Conservation (phyloP, 306 rosid species). For the Quercus aquifolioides region DNA sequence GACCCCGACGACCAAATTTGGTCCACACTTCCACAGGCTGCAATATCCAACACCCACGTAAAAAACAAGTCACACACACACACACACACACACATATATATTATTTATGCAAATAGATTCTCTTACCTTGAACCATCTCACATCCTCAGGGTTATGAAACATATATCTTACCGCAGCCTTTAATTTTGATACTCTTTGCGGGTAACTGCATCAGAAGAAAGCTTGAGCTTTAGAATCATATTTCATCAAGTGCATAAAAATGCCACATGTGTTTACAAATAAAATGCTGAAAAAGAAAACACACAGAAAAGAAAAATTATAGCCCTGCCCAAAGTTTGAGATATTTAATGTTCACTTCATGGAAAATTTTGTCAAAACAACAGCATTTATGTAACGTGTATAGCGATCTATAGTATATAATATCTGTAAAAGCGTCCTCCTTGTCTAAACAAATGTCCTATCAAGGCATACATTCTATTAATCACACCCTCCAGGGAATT, state of each 20-base stretch:
- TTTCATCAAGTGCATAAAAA: background rate
- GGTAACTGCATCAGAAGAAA: constrained; percentile 68
- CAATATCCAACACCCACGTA: constrained; percentile 33
- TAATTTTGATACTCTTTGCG: constrained; percentile 87
- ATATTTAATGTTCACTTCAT: background rate
- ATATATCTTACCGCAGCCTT: constrained; percentile 80
- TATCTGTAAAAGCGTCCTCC: background rate
- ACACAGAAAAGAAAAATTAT: background rate
- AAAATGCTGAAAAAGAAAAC: background rate
- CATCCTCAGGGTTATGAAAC: constrained; percentile 96
- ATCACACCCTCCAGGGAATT: background rate
- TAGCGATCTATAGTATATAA: background rate
- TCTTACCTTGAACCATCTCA: constrained; percentile 90
- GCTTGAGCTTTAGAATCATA: background rate
- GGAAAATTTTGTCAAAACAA: background rate
- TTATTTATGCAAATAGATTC: background rate
- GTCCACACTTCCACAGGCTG: constrained; percentile 94
- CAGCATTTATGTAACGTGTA: background rate
- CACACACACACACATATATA: background rate
- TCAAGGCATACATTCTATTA: background rate
- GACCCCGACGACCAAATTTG: constrained; percentile 88
- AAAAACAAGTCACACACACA: background rate
- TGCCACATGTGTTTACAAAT: background rate
- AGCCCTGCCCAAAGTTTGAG: background rate
- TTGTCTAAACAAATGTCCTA: background rate